A percentile compares a stretch with the other conserved stretches of the same genome.
Conservation (phyloP, 2,329 filamentous ascomycete genomes). For the Periconia digitata region DNA sequence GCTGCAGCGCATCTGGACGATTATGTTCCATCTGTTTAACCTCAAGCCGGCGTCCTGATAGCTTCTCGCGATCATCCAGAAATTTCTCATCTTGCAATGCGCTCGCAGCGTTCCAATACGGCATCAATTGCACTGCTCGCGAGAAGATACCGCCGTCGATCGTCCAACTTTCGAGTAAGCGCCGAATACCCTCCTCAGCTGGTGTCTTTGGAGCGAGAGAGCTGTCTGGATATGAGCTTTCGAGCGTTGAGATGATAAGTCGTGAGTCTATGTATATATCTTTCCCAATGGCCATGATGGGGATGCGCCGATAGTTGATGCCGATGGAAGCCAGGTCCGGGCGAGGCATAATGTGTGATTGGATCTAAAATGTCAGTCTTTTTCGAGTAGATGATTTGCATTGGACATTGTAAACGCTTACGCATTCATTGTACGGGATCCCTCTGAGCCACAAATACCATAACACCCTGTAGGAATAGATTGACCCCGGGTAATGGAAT, state of each 20-base stretch:
- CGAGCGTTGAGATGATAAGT: slow-evolving; percentile 34
- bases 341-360: slow-evolving; percentile 48
- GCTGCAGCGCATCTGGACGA: slow-evolving; percentile 59
- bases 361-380: slow-evolving; percentile 49
- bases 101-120: slow-evolving; percentile 54
- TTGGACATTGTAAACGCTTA: slow-evolving; percentile 50
- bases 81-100: slow-evolving; percentile 62
- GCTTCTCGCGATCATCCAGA: slow-evolving; percentile 57
- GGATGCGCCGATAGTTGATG: slow-evolving; percentile 43
- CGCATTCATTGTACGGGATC: slow-evolving; percentile 68
- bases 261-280: slow-evolving; percentile 37
- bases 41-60: slow-evolving; percentile 44
- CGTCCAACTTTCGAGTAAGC: slow-evolving; percentile 59
- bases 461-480: slow-evolving; percentile 63
- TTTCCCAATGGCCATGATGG: slow-evolving; percentile 32
- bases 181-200: slow-evolving; percentile 52
- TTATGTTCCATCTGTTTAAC: slow-evolving; percentile 43
- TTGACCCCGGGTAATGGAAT: slow-evolving; percentile 68
- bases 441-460: slow-evolving; percentile 70
- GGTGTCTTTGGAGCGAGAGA: slow-evolving; percentile 14
- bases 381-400: neutral
- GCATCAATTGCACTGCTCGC: slow-evolving; percentile 58
- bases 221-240: slow-evolving; percentile 21
- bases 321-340: slow-evolving; percentile 32
- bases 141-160: slow-evolving; percentile 62